Percentiles rank a stretch among this genome's conserved stretches.
Evolutionary conservation across 768 basidiomycete species (phyloP).

Genomic region (Fomitopsis serialis): DNA sequence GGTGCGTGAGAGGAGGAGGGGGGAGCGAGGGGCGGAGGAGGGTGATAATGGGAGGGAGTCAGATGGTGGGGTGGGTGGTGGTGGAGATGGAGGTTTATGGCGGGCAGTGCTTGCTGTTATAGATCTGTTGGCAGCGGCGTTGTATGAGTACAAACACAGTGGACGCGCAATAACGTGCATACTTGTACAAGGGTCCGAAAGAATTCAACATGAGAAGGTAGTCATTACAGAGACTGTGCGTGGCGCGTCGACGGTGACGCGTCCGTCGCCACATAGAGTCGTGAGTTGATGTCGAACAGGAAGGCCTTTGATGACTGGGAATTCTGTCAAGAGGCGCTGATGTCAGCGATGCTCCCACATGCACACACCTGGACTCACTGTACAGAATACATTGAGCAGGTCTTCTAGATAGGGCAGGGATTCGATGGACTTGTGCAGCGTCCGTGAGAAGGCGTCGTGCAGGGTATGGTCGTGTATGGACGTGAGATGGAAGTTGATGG

Average conservation of each 20-base stretch:
- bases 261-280: conserved; percentile 91
- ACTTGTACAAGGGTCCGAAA: conserved; percentile 86
- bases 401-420: conserved; percentile 84
- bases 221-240: conserved; percentile 86
- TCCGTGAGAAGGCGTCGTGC: conserved; percentile 87
- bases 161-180: too few species aligned
- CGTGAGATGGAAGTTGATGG: conserved; percentile 85
- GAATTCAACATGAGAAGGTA: conserved; percentile 85
- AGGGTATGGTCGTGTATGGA: conserved; percentile 91
- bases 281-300: conserved; percentile 80
- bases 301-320: conserved; percentile 93
- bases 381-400: conserved; percentile 79
- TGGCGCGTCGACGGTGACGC: conserved; percentile 85
- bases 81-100: background rate
- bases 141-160: background rate
- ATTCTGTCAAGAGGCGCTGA: conserved; percentile 44
- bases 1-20: background rate
- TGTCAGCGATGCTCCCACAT: background rate
- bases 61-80: conserved; percentile 1
- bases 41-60: conserved; percentile 2
- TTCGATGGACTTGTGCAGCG: conserved; percentile 82
- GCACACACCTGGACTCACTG: conserved; percentile 36
- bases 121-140: conserved; percentile 2
- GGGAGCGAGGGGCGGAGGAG: background rate
- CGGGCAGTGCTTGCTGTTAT: conserved; percentile 9